Evolutionary conservation across 139 green algal species (phyloP), one percentile per base, ranked within the genome.

Genomic region (Ostreobium quekettii): DNA sequence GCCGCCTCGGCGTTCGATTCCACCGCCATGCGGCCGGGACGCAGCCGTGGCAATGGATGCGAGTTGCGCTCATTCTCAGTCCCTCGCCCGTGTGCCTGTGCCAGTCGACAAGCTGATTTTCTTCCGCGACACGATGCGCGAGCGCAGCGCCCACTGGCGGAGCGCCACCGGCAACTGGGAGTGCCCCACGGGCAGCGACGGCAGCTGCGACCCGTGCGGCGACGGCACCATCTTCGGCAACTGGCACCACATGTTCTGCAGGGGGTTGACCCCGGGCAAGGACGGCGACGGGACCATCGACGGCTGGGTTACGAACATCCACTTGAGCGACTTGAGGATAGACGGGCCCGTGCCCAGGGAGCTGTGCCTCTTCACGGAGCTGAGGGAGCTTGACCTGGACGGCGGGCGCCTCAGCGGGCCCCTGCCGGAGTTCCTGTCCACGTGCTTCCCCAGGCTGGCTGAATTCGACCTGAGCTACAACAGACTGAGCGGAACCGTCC

Each of bases 401-500:
- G 81, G 81, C 0, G 49, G 37, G 5, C 36, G 76, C 26, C 58
- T 70, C 29, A 72, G 29, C 36, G 80, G 77, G 36, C 77, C 80
- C 42, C 76, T 84, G 30, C 80, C 80, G 3, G 47, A 37, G 29
- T 84, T 68, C 62, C 2, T 81, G 0, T 31, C 47, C 3, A 29
- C 71, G 15, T 86, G 80, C 70, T 64, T 84, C 1, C 49, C 74
- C 2, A 5, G 32, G 0, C 33, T 86, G 0, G 74, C 83, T 42
- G 80, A 86, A 62, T 71, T 86, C 2, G 80, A 86, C 57, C 72
- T 86, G 15, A 73, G 47, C 1, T 76, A 72, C 72, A 86, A 86
- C 66, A 76, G 75, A 67, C 71, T 82, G 33, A 49, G 71, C 33
- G 53, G 53, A 29, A 62, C 53, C 19, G 29, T 62, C n/a, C 53